phyloP scores from a whole-genome alignment of 768 basidiomycete species.

The Russula emetica region DNA sequence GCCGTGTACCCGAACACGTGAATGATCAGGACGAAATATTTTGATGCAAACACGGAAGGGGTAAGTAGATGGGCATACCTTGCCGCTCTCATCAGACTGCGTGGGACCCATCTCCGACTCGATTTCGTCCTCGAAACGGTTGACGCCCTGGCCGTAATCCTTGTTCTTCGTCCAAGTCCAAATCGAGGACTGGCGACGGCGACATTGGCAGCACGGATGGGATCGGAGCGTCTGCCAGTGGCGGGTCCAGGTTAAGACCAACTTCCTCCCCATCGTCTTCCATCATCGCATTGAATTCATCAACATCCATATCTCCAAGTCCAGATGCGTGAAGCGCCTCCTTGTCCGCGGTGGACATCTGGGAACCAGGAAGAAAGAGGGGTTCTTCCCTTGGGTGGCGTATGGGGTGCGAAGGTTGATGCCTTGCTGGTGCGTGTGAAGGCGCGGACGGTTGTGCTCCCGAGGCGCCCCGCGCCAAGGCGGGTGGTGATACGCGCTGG shows the following conservation, averaged over 20 bases:
- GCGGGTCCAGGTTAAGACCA: slow-evolving; percentile 21
- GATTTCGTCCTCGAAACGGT: slow-evolving; percentile 21
- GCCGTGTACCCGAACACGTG: not conserved
- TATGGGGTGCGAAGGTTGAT: not conserved
- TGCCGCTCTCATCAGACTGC: slow-evolving; percentile 23
- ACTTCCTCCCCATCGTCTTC: slow-evolving; percentile 58
- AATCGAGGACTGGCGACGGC: not conserved
- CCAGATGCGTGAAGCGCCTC: slow-evolving; percentile 56
- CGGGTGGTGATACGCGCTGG: slow-evolving; percentile 21
- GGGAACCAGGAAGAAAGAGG: slow-evolving; percentile 35
- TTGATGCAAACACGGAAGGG: not conserved
- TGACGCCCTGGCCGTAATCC: slow-evolving; percentile 1
- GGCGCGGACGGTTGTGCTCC: slow-evolving; percentile 25
- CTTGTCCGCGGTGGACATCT: slow-evolving; percentile 51
- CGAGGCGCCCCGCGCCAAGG: slow-evolving; percentile 22
- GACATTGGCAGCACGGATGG: not conserved
- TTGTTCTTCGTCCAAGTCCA: slow-evolving; percentile 6
- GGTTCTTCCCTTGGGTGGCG: slow-evolving; percentile 28
- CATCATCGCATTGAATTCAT: slow-evolving; percentile 57
- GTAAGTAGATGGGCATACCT: slow-evolving; percentile 12
- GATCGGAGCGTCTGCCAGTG: slow-evolving; percentile 5
- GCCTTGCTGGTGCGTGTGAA: not conserved
- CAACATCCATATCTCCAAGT: slow-evolving; percentile 58
- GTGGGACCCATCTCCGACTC: slow-evolving; percentile 26
- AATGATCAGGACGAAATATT: not conserved